Evolutionary conservation across 2,329 filamentous ascomycete genomes (phyloP), one percentile per base, ranked within the genome.

Genomic region (Ilyonectria robusta): DNA sequence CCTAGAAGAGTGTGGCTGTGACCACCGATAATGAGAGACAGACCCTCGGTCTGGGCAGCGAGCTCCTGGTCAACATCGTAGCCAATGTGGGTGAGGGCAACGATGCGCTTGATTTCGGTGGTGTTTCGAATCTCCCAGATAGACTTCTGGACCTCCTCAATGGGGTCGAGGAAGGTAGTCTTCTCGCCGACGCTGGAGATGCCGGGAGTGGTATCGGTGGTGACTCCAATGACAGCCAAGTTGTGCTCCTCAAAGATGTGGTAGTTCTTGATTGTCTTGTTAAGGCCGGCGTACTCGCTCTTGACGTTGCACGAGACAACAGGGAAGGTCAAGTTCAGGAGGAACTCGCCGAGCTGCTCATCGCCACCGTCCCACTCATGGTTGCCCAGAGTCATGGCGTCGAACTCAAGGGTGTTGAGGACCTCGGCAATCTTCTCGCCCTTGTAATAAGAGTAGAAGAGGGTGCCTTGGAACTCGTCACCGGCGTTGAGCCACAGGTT

Each of bases 391-490:
- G 89, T 91, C 89, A 92, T 92, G 72, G 87, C 88, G 67, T 91
- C 88, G 70, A 92, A 91, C n/a, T 86, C 85, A 56, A 92, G 81
- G 75, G 89, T 84, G 69, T 92, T 92, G 67, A 92, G 79, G 0
- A 87, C 89, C 73, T 91, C 86, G 55, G 89, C 88, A 69, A 92
- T 92, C 84, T 92, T 92, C 81, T 91, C 88, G 26, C 89, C 88
- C 17, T 87, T 86, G 73, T 92, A 92, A 77, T 87, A 91, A 4
- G 85, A 86, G 80, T 91, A 92, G 81, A 91, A 92, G 8, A 92
- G 82, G 0, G 90, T 92, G 60, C 90, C 90, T 72, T 92, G 88
- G 76, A 92, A 92, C 76, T 92, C 90, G 71, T 92, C 90, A n/a
- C 90, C 90, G 2, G 87, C 88, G 62, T 92, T 91, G 51, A 92